These are phyloP conservation scores for Symbiodinium pilosum DNA, from an alignment of 73 alveolate genomes.

Conservation along the genomic window DNA sequence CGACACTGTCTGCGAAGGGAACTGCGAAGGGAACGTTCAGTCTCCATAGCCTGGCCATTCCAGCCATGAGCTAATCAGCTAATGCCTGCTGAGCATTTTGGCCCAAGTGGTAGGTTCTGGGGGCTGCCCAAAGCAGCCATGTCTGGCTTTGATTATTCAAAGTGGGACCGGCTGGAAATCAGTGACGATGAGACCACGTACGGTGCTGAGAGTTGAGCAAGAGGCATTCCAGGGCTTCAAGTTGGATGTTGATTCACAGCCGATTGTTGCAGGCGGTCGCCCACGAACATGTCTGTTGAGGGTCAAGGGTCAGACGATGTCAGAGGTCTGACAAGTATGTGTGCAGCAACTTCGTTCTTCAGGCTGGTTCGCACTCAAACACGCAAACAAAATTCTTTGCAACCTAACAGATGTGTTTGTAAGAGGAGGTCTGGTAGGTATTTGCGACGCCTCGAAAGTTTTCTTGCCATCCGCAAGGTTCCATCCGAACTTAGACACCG, in stretches of 20 bases:
- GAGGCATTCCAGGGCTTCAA: too few relatives aligned
- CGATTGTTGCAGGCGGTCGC: too few relatives aligned
- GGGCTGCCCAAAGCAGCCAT: constrained; percentile 37
- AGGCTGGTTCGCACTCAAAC: too few relatives aligned
- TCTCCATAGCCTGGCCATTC: background rate
- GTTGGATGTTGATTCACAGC: background rate
- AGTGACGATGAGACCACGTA: constrained; percentile 80
- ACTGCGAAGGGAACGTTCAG: too few relatives aligned
- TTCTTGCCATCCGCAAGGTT: constrained; percentile 28
- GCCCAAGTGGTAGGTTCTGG: background rate
- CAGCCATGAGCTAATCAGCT: background rate
- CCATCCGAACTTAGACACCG: constrained; percentile 91
- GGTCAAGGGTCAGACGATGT: too few relatives aligned
- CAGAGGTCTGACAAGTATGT: too few relatives aligned
- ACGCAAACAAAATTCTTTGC: too few relatives aligned
- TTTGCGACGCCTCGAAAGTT: background rate
- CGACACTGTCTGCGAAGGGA: background rate
- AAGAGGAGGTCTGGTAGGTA: background rate
- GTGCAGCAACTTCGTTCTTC: too few relatives aligned
- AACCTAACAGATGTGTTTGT: too few relatives aligned
- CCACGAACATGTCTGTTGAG: too few relatives aligned
- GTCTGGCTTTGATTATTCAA: constrained; percentile 76
- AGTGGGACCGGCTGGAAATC: constrained; percentile 87
- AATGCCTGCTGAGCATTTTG: background rate
- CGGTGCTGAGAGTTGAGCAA: background rate